Conservation (phyloP, 148 eudicot genomes). For the Rhododendron ovatum region DNA sequence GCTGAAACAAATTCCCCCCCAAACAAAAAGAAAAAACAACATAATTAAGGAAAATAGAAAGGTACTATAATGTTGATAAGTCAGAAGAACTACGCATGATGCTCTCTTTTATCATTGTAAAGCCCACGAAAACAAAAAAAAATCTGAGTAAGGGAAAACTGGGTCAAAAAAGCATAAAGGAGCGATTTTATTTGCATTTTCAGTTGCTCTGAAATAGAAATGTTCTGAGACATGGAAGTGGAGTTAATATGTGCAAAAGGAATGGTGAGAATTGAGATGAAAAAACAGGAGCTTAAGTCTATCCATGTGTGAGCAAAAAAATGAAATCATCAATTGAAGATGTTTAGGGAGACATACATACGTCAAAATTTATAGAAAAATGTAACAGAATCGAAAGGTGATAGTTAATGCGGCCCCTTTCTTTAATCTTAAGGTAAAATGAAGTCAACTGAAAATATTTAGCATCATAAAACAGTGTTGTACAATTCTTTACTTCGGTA, state of each 20-base stretch:
- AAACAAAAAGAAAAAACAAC: not conserved
- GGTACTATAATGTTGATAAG: slow-evolving; percentile 15
- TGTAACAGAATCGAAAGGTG: not conserved
- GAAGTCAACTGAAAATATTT: not conserved
- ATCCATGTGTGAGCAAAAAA: not conserved
- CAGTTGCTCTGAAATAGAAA: not conserved
- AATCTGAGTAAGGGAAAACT: not conserved
- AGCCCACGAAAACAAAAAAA: not conserved
- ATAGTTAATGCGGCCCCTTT: not conserved
- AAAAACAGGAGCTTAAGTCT: not conserved
- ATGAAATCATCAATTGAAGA: not conserved
- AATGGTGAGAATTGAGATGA: not conserved
- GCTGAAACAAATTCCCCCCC: slow-evolving; percentile 33
- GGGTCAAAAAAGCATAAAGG: not conserved
- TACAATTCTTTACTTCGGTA: not conserved
- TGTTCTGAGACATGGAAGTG: not conserved
- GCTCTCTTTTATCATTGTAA: not conserved
- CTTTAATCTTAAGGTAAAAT: not conserved
- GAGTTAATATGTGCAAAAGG: not conserved
- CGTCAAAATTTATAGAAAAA: not conserved
- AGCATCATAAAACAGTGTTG: not conserved
- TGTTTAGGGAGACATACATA: not conserved
- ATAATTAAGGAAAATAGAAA: not conserved
- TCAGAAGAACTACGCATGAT: not conserved
- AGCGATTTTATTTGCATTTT: not conserved